Evolutionary conservation across 2,329 filamentous ascomycete genomes (phyloP), one percentile per base, ranked within the genome.

Genomic region (Exophiala mesophila): DNA sequence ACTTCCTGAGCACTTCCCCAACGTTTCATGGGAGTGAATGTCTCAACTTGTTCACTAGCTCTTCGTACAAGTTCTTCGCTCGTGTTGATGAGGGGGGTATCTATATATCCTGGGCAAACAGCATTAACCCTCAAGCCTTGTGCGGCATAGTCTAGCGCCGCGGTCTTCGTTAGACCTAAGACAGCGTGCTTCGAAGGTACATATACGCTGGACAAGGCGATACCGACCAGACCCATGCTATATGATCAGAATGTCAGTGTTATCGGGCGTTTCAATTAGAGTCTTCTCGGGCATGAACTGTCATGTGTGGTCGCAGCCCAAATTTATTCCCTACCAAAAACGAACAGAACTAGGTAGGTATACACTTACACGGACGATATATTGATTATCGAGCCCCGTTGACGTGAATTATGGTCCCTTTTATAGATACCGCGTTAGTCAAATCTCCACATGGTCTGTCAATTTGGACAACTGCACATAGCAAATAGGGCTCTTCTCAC

Each of bases 181-280:
- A 80, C 68, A 0, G 75, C 77, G 9, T 74, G 69, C 24, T 80
- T 80, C 2, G 74, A 77, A 0, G 69, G 73, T 41, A 29, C 40
- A 39, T 53, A 53, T 5, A 44, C 47, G 6, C 39, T 62, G n/a
- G 62, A 63, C n/a, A 60, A 38, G 2, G 63, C 60, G 45, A 68
- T 63, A 21, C 65, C 67, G 5, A 60, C 62, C 16, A 65, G 53
- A 18, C 65, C n/a, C n/a, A n/a, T n/a, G n/a, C n/a, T n/a, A n/a
- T n/a, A n/a, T n/a, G n/a, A n/a, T n/a, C n/a, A n/a, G n/a, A n/a
- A n/a, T n/a, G n/a, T n/a, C n/a, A n/a, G n/a, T n/a, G n/a, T n/a
- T n/a, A n/a, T n/a, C n/a, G n/a, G n/a, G n/a, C n/a, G n/a, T n/a
- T n/a, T n/a, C n/a, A n/a, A n/a, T n/a, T n/a, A n/a, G n/a, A n/a